phyloP scores from a whole-genome alignment of 495 filamentous ascomycete species.

The Podospora australis region DNA sequence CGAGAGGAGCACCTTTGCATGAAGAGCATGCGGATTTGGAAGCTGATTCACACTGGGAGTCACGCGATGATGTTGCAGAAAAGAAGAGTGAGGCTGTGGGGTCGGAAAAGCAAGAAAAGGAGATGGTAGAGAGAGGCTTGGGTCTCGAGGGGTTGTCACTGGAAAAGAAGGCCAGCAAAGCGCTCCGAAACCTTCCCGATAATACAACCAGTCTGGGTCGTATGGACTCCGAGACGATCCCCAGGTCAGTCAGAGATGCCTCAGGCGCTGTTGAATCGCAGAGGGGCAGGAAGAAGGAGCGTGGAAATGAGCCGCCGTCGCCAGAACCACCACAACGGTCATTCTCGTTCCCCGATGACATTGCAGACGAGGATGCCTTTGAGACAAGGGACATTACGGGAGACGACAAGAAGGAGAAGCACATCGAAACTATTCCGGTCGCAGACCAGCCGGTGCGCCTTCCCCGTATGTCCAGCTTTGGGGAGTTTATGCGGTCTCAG shows the following conservation, averaged over 20 bases:
- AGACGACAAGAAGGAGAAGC: constrained; percentile 4
- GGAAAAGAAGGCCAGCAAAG: not conserved
- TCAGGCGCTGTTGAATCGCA: not conserved
- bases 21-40: not conserved
- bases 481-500: constrained; percentile 33
- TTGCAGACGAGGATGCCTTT: constrained; percentile 32
- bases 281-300: constrained; percentile 9
- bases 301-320: constrained; percentile 15
- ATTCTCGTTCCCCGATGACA: constrained; percentile 33
- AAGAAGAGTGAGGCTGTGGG: not conserved
- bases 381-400: constrained; percentile 12
- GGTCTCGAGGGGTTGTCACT: too few species aligned
- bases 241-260: constrained; percentile 20
- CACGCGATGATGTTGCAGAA: not conserved
- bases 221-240: constrained; percentile 31
- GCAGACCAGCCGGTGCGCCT: constrained; percentile 9
- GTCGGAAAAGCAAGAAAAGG: constrained; percentile 6
- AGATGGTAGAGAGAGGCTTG: too few species aligned
- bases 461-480: constrained; percentile 23
- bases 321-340: constrained; percentile 23
- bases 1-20: too few species aligned
- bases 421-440: not conserved
- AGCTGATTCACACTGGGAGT: too few species aligned
- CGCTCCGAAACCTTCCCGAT: not conserved
- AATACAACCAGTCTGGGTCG: constrained; percentile 16